Percentiles rank a stretch among this genome's conserved stretches.
These are phyloP conservation scores for Saturnispora mendoncae DNA, from an alignment of 805 yeast genomes.

Conservation along the genomic window DNA sequence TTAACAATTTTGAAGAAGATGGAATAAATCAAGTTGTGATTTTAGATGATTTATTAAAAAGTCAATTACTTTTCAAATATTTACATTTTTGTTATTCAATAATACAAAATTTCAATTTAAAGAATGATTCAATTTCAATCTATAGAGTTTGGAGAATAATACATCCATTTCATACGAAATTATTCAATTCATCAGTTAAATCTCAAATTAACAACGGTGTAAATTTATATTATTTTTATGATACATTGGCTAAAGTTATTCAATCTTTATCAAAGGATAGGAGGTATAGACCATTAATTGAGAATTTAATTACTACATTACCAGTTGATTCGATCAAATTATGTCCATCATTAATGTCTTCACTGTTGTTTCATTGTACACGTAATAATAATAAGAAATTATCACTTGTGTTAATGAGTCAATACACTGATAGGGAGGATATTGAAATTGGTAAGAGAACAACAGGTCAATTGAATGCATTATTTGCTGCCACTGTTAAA, in stretches of 20 bases:
- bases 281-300: slow-evolving; percentile 23
- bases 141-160: slow-evolving; percentile 24
- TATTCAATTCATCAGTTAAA: slow-evolving; percentile 20
- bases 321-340: slow-evolving; percentile 29
- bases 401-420: slow-evolving; percentile 21
- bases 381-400: slow-evolving; percentile 22
- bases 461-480: slow-evolving; percentile 24
- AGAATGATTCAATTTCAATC: slow-evolving; percentile 23
- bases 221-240: slow-evolving; percentile 26
- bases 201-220: slow-evolving; percentile 21
- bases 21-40: slow-evolving; percentile 3
- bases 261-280: slow-evolving; percentile 24
- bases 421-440: slow-evolving; percentile 19
- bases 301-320: slow-evolving; percentile 22
- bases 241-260: slow-evolving; percentile 22
- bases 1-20: background rate
- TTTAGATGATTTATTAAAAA: slow-evolving; percentile 13
- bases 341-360: slow-evolving; percentile 28
- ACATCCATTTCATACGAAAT: slow-evolving; percentile 25
- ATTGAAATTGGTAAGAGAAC: slow-evolving; percentile 21
- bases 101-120: slow-evolving; percentile 19
- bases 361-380: slow-evolving; percentile 25
- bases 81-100: slow-evolving; percentile 23
- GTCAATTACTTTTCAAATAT: slow-evolving; percentile 20
- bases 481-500: slow-evolving; percentile 23